Percentiles rank a stretch among this genome's conserved stretches.
These are phyloP conservation scores for Talaromyces trachyspermus DNA, from an alignment of 495 filamentous ascomycete genomes.

Conservation along the genomic window DNA sequence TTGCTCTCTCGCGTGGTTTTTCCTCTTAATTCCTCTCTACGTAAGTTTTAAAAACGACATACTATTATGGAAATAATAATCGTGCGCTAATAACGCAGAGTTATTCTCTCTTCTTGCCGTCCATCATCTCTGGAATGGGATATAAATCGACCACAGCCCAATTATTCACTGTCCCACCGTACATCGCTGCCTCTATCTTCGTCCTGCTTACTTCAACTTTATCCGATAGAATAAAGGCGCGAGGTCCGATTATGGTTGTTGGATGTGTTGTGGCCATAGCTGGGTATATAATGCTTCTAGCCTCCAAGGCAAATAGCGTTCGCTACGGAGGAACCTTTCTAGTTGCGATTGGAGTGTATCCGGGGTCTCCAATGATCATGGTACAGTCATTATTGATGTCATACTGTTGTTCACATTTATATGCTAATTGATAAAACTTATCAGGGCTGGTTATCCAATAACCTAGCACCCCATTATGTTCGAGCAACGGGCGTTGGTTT, in stretches of 20 bases:
- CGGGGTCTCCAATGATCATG: constrained; percentile 13
- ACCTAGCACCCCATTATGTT: constrained; percentile 41
- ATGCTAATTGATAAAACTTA: background rate
- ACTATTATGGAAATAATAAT: constrained; percentile 44
- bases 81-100: constrained; percentile 20
- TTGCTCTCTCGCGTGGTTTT: constrained; percentile 33
- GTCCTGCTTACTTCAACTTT: constrained; percentile 31
- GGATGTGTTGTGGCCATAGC: constrained; percentile 28
- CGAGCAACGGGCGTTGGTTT: constrained; percentile 40
- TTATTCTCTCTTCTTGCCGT: constrained; percentile 42
- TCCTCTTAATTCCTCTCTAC: constrained; percentile 54
- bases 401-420: background rate
- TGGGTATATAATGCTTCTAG: constrained; percentile 30
- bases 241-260: constrained; percentile 38
- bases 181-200: constrained; percentile 37
- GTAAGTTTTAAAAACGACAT: constrained; percentile 60
- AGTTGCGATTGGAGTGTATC: constrained; percentile 16
- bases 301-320: constrained; percentile 15
- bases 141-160: constrained; percentile 42
- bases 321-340: constrained; percentile 22
- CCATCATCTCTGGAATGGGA: constrained; percentile 43
- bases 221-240: constrained; percentile 30
- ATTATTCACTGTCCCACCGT: constrained; percentile 44
- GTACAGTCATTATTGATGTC: background rate
- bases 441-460: constrained; percentile 33